Evolutionary conservation across 345 rosid genomes (phyloP).

Genomic region (Anastatica hierochuntica): DNA sequence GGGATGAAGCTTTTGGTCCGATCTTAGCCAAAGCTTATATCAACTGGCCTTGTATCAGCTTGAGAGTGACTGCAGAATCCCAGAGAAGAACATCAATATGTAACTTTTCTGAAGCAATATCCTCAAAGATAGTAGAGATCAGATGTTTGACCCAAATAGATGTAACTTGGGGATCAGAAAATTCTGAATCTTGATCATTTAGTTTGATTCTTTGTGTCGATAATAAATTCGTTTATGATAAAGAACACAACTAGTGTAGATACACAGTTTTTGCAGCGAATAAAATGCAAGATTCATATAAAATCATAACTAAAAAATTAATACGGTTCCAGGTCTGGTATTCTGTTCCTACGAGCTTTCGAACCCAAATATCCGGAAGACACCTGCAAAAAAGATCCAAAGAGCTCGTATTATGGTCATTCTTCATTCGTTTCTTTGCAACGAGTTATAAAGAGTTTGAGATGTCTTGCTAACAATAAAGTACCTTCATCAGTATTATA

Average conservation of each 20-base stretch:
- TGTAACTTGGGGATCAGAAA: no score
- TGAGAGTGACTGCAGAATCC: no score
- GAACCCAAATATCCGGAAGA: conserved; percentile 81
- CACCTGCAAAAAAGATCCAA: conserved; percentile 49
- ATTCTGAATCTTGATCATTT: no score
- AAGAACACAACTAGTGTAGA: no score
- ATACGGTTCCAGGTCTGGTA: neutral
- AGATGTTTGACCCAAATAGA: no score
- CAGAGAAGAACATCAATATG: no score
- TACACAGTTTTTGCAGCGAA: conserved; percentile 1
- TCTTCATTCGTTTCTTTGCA: no score
- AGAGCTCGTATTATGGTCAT: neutral
- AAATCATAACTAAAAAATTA: neutral
- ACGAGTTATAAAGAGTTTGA: neutral
- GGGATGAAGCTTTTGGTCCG: conserved; percentile 59
- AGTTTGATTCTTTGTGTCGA: no score
- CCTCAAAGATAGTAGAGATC: no score
- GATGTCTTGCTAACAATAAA: neutral
- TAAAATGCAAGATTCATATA: conserved; percentile 1
- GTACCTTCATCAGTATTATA: conserved; percentile 88
- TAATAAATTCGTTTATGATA: conserved; percentile 13
- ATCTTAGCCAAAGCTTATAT: conserved; percentile 20
- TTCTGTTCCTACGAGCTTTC: conserved; percentile 43
- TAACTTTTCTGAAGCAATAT: no score
- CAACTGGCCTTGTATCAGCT: no score